A percentile compares a stretch with the other conserved stretches of the same genome.
Evolutionary conservation across 2,329 filamentous ascomycete genomes (phyloP).

Genomic region (Bisporella sp.): DNA sequence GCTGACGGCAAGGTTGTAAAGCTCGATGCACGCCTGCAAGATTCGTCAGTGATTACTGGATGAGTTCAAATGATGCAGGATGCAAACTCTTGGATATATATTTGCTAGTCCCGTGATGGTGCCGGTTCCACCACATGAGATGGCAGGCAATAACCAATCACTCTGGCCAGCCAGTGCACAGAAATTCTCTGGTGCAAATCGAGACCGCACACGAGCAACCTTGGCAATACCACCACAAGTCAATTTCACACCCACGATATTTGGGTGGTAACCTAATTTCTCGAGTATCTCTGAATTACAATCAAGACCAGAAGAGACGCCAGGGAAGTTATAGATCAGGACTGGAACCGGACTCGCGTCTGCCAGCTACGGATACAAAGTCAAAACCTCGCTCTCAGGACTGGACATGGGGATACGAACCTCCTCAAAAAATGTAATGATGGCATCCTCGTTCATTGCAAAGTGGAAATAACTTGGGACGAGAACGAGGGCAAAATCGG

Average conservation of each 20-base stretch:
- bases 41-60: neutral
- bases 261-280: slow-evolving; percentile 25
- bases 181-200: slow-evolving; percentile 38
- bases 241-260: slow-evolving; percentile 31
- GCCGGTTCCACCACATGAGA: slow-evolving; percentile 51
- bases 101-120: slow-evolving; percentile 49
- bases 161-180: slow-evolving; percentile 47
- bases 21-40: slow-evolving; percentile 45
- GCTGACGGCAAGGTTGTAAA: slow-evolving; percentile 49
- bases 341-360: slow-evolving; percentile 34
- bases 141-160: slow-evolving; percentile 55
- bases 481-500: slow-evolving; percentile 31
- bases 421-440: slow-evolving; percentile 47
- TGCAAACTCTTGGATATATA: slow-evolving; percentile 5
- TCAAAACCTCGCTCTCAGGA: slow-evolving; percentile 1
- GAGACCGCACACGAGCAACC: slow-evolving; percentile 30
- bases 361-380: slow-evolving; percentile 25
- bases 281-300: slow-evolving; percentile 33
- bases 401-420: slow-evolving; percentile 1
- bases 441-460: slow-evolving; percentile 36
- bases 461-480: slow-evolving; percentile 34
- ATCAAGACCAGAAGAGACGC: slow-evolving; percentile 35
- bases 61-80: neutral
- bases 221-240: slow-evolving; percentile 35
- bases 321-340: slow-evolving; percentile 41